Evolutionary conservation across 345 rosid genomes (phyloP).

Genomic region (Eucalyptus polybractea): DNA sequence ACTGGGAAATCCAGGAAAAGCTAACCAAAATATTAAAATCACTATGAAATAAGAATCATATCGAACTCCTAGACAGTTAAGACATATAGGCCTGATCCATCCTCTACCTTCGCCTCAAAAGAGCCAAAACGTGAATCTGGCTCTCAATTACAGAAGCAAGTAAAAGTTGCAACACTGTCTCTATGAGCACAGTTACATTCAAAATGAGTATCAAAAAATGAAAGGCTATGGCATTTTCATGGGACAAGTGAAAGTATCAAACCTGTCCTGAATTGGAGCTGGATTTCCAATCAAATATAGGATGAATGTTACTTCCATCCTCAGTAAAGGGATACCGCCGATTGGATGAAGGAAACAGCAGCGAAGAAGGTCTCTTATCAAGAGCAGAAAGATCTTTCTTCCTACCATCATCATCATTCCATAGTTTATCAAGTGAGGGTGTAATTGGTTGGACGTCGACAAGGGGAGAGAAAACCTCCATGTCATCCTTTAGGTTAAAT

Average conservation of each 20-base stretch:
- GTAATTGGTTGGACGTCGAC: constrained; percentile 70
- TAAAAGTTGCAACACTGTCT: background rate
- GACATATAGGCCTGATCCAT: background rate
- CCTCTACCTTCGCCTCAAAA: background rate
- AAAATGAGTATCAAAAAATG: background rate
- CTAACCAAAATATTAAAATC: background rate
- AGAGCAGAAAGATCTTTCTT: constrained; percentile 36
- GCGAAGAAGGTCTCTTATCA: constrained; percentile 63
- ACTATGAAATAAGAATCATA: background rate
- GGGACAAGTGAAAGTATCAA: background rate
- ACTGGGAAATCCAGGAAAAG: background rate
- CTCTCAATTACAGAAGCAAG: background rate
- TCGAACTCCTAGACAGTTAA: background rate
- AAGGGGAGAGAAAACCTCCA: constrained; percentile 93
- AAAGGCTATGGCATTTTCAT: background rate
- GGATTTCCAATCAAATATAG: constrained; percentile 73
- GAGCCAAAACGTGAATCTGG: background rate
- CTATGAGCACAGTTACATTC: background rate
- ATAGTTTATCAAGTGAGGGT: constrained; percentile 66
- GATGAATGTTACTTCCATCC: constrained; percentile 52
- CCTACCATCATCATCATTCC: constrained; percentile 48
- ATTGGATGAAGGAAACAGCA: constrained; percentile 52
- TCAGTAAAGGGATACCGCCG: constrained; percentile 59
- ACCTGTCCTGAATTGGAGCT: constrained; percentile 71
- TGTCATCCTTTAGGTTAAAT: constrained; percentile 73